phyloP scores from a whole-genome alignment of 257 asterid genomes.

The Parsonsia alboflavescens region DNA sequence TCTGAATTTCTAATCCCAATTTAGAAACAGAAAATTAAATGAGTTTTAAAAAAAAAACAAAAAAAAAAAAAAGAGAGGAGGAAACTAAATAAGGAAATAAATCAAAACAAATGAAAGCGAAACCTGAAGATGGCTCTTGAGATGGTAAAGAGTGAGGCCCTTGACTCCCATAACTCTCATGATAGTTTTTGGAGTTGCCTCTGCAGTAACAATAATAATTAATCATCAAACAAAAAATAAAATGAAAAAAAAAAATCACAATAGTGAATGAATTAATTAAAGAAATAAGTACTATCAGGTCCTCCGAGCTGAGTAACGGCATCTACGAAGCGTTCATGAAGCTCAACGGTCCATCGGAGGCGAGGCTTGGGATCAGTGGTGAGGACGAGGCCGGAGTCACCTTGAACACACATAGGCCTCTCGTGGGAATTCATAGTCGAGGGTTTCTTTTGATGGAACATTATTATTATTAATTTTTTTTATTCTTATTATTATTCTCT shows the following conservation, averaged over 20 bases:
- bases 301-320: conserved; percentile 95
- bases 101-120: neutral
- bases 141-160: conserved; percentile 97
- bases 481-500: neutral
- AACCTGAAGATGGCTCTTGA: conserved; percentile 99
- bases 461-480: conserved; percentile 4
- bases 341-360: conserved; percentile 91
- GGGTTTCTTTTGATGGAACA: conserved; percentile 42
- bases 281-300: conserved; percentile 52
- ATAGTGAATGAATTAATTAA: neutral
- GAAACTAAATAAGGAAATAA: neutral
- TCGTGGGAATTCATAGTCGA: conserved; percentile 31
- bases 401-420: conserved; percentile 42
- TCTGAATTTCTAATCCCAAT: conserved; percentile 71
- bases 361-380: conserved; percentile 95
- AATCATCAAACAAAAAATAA: neutral
- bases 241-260: neutral
- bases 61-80: neutral
- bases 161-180: conserved; percentile 98
- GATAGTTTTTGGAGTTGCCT: conserved; percentile 98
- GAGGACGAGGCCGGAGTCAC: conserved; percentile 87
- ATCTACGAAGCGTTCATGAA: conserved; percentile 87
- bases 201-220: conserved; percentile 27
- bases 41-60: neutral
- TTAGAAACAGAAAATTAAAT: neutral